Evolutionary conservation across 2,329 filamentous ascomycete genomes (phyloP).

Genomic region (Ascochyta pisi): DNA sequence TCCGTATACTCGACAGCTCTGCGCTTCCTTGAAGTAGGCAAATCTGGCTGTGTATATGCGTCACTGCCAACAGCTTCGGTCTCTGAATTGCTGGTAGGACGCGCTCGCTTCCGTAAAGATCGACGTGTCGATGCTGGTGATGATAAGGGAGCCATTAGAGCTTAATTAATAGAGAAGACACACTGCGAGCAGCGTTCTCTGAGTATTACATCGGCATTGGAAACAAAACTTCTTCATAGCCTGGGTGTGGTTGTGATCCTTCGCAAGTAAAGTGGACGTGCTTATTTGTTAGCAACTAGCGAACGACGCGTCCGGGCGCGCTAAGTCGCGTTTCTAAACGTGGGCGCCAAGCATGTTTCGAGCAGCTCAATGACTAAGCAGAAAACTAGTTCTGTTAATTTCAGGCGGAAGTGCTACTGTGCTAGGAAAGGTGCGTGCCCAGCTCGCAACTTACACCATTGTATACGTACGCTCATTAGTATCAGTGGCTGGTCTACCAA

Average conservation of each 20-base stretch:
- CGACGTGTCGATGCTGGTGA: not conserved
- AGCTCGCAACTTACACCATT: not conserved
- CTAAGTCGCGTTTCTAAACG: too few species aligned
- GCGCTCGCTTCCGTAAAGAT: conserved; percentile 1
- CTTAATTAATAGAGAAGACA: not conserved
- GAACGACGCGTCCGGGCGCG: too few species aligned
- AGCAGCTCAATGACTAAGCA: not conserved
- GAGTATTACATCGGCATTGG: too few species aligned
- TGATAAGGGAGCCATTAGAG: not conserved
- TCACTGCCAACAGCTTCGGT: not conserved
- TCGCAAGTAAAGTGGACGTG: too few species aligned
- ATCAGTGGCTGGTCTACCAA: not conserved
- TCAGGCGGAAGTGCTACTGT: not conserved
- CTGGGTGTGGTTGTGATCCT: too few species aligned
- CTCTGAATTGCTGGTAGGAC: not conserved
- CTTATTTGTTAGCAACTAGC: too few species aligned
- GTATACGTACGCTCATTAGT: conserved; percentile 1
- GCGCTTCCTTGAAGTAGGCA: not conserved
- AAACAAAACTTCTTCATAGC: too few species aligned
- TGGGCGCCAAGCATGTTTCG: not conserved
- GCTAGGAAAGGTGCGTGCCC: conserved; percentile 2
- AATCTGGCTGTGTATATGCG: not conserved
- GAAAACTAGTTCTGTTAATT: not conserved
- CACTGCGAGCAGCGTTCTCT: not conserved
- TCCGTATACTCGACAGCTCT: not conserved